Percentiles rank a stretch among this genome's conserved stretches.
Conservation (phyloP, 2,329 filamentous ascomycete genomes). For the Pseudopithomyces maydicus region DNA sequence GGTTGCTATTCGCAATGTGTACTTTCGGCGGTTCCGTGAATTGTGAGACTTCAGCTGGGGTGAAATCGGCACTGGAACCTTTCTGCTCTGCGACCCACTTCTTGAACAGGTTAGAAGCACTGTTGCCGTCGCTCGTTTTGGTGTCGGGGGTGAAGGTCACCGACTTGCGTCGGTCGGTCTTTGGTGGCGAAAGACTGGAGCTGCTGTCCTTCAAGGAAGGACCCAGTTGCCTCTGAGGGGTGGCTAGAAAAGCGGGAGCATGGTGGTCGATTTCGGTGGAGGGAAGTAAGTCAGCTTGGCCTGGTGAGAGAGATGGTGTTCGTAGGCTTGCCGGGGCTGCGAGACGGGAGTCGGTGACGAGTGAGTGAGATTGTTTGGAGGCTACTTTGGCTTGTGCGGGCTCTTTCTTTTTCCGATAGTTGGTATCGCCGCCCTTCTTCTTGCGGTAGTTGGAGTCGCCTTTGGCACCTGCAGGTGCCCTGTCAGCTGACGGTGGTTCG, state of each 20-base stretch:
- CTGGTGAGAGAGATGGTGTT: constrained; percentile 30
- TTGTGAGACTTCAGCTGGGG: constrained; percentile 29
- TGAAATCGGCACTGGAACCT: constrained; percentile 26
- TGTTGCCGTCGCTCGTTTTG: constrained; percentile 63
- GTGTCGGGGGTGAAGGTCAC: constrained; percentile 70
- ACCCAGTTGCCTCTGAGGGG: constrained; percentile 19
- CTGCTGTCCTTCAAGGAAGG: constrained; percentile 10
- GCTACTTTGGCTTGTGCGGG: neutral
- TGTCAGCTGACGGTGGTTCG: constrained; percentile 13
- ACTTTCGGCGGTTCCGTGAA: constrained; percentile 29
- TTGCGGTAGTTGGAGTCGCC: constrained; percentile 45
- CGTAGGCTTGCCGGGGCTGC: constrained; percentile 6
- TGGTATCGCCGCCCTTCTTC: constrained; percentile 32
- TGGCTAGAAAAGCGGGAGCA: constrained; percentile 15
- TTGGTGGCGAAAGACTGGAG: constrained; percentile 26
- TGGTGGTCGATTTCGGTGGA: constrained; percentile 34
- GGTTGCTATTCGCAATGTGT: constrained; percentile 25
- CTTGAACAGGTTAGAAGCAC: constrained; percentile 57
- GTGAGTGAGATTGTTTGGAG: neutral
- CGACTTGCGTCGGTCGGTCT: constrained; percentile 55
- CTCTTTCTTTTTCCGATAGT: constrained; percentile 20
- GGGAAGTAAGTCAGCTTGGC: constrained; percentile 26
- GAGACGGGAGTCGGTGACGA: neutral
- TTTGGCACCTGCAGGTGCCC: constrained; percentile 23
- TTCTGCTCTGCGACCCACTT: constrained; percentile 51